These are phyloP conservation scores for Zostera marina DNA, from an alignment of 116 monocot genomes.

Conservation along the genomic window DNA sequence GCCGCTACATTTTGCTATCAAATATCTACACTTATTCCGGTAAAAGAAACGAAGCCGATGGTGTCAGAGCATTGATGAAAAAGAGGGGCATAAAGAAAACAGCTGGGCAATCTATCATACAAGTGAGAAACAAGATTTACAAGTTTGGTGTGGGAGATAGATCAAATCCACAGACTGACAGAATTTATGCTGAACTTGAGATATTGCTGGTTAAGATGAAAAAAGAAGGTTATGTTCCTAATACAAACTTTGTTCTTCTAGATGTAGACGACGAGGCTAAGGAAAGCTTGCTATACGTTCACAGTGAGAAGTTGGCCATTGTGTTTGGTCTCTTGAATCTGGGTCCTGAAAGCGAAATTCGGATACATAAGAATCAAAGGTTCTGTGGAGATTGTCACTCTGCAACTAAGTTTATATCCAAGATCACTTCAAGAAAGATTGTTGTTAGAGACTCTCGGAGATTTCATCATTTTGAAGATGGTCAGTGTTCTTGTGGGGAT, in stretches of 20 bases:
- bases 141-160: constrained; percentile 18
- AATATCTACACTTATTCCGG: constrained; percentile 21
- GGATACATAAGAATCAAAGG: constrained; percentile 25
- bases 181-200: constrained; percentile 18
- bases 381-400: constrained; percentile 29
- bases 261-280: constrained; percentile 31
- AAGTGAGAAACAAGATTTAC: constrained; percentile 23
- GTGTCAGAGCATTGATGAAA: constrained; percentile 15
- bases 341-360: constrained; percentile 15
- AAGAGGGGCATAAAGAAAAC: constrained; percentile 18
- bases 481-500: constrained; percentile 24
- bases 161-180: constrained; percentile 16
- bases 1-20: constrained; percentile 19
- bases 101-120: constrained; percentile 15
- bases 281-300: constrained; percentile 13
- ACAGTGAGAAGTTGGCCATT: constrained; percentile 25
- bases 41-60: constrained; percentile 19
- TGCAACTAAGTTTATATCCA: constrained; percentile 24
- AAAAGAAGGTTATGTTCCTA: constrained; percentile 21
- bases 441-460: constrained; percentile 24
- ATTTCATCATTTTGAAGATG: constrained; percentile 24
- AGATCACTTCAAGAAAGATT: constrained; percentile 14
- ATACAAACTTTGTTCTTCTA: constrained; percentile 20
- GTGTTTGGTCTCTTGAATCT: constrained; percentile 21
- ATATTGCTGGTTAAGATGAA: constrained; percentile 16